These are phyloP conservation scores for Trichophyton benhamiae DNA, from an alignment of 2,329 filamentous ascomycete genomes.

Conservation along the genomic window DNA sequence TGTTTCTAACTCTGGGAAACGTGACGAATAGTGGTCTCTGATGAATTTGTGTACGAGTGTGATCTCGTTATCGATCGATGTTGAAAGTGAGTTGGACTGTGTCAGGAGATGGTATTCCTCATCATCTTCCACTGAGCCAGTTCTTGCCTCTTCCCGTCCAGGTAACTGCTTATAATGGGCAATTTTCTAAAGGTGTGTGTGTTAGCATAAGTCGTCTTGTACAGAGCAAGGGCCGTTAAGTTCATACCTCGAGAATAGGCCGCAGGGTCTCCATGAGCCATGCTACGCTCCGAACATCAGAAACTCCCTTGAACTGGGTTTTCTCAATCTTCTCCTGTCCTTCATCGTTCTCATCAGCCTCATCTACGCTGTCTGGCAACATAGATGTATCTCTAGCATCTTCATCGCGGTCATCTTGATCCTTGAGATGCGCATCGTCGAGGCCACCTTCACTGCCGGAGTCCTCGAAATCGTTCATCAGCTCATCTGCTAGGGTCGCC, in stretches of 20 bases:
- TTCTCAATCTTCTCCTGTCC: slow-evolving; percentile 70
- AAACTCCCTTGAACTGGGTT: slow-evolving; percentile 61
- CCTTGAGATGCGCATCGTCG: slow-evolving; percentile 12
- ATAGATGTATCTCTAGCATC: background rate
- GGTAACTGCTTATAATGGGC: slow-evolving; percentile 59
- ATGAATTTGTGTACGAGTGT: slow-evolving; percentile 92
- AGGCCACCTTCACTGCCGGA: slow-evolving; percentile 61
- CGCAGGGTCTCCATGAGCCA: slow-evolving; percentile 69
- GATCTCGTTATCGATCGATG: slow-evolving; percentile 85
- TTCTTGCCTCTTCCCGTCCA: slow-evolving; percentile 49
- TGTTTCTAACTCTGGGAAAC: slow-evolving; percentile 85
- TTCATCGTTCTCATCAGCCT: slow-evolving; percentile 51
- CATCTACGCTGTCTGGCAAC: slow-evolving; percentile 8
- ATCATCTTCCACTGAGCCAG: slow-evolving; percentile 80
- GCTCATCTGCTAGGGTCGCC: slow-evolving; percentile 85
- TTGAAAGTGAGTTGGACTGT: slow-evolving; percentile 78
- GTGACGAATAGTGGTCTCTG: slow-evolving; percentile 83
- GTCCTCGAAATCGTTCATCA: slow-evolving; percentile 83
- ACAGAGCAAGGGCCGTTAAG: slow-evolving; percentile 18
- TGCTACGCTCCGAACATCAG: slow-evolving; percentile 68
- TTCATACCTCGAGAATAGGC: slow-evolving; percentile 64
- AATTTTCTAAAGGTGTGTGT: slow-evolving; percentile 54
- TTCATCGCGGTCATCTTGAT: background rate
- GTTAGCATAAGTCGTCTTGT: background rate
- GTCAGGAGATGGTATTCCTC: slow-evolving; percentile 82